Conservation (phyloP, 2,329 filamentous ascomycete genomes). For the Arthrinium phaeospermum region DNA sequence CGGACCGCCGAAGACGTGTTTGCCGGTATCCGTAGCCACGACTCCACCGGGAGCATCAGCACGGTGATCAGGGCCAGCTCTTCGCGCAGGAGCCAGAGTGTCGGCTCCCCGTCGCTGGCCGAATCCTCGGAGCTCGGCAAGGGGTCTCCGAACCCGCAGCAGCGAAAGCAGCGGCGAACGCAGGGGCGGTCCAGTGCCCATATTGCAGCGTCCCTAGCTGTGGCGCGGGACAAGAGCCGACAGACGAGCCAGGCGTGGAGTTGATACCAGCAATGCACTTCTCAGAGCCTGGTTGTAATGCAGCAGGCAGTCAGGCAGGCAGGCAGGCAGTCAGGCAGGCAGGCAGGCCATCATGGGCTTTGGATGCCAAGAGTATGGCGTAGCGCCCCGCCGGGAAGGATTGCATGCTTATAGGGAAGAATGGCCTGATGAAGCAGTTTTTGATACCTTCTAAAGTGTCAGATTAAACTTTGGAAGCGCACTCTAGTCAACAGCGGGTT, state of each 20-base stretch:
- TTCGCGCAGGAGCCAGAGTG: background rate
- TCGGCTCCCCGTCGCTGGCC: background rate
- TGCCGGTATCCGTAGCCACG: conserved; percentile 12
- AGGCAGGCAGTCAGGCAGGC: no score
- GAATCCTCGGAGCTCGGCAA: background rate
- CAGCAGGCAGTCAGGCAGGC: background rate
- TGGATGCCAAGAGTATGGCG: conserved; percentile 7
- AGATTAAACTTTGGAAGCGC: background rate
- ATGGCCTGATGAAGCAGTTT: background rate
- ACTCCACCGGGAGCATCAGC: background rate
- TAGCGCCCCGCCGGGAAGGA: background rate
- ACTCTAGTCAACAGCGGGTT: background rate
- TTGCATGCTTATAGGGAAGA: background rate
- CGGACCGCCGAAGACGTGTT: background rate
- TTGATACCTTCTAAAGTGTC: background rate
- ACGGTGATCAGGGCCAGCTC: conserved; percentile 15
- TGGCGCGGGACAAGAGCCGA: background rate
- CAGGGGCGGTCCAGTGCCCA: conserved; percentile 1
- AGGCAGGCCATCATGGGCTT: background rate
- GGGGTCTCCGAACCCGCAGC: background rate
- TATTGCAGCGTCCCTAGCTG: background rate
- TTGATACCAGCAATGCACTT: background rate
- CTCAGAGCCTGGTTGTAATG: background rate
- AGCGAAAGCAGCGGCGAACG: background rate
- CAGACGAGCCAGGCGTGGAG: background rate